Evolutionary conservation across 345 rosid genomes (phyloP), one percentile per base, ranked within the genome.

Genomic region (Capsella bursapastoris): DNA sequence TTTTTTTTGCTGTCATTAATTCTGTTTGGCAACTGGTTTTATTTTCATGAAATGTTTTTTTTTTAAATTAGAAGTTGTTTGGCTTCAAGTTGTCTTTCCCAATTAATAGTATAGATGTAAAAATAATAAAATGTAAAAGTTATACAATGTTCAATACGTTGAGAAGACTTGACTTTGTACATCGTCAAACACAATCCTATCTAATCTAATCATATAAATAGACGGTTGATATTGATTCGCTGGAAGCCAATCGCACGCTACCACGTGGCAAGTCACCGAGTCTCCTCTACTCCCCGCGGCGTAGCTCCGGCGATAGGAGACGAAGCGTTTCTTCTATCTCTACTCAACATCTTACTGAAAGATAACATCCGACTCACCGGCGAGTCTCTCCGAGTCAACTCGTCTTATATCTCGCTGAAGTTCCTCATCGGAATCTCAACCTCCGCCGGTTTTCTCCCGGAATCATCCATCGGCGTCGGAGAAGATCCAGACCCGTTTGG

Each of bases 281-380:
- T 49, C 71, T 62, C 82, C 2, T 78, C 81, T 13, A 62, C 73
- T 5, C 89, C 91, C 61, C 72, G 66, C 55, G 72, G 22, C 32
- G 61, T 76, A 37, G 34, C 79, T 14, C 70, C 83, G 34, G 68
- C 28, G 0, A 68, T 27, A 3, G 87, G 72, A 12, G 82, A 80
- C 31, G 69, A 27, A 11, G 49, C 75, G 6, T 60, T 80, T 80
- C 85, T 85, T 16, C 81, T 63, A 0, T 89, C 89, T 74, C 89
- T 70, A 28, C 86, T 86, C 22, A 89, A 10, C 53, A 89, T 84
- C 73, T 87, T 77, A 68, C 50, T 86, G 14, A 87, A 82, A 5
- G 96, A 87, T 53, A 87, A 18, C 86, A 87, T 82, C 13, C 88
- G 83, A 70, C 81, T 76, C 85, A 82, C 71, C 7, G 78, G 75